Base-by-base conservation (phyloP, 306 rosid species). In the Sicyos edulis region DNA sequence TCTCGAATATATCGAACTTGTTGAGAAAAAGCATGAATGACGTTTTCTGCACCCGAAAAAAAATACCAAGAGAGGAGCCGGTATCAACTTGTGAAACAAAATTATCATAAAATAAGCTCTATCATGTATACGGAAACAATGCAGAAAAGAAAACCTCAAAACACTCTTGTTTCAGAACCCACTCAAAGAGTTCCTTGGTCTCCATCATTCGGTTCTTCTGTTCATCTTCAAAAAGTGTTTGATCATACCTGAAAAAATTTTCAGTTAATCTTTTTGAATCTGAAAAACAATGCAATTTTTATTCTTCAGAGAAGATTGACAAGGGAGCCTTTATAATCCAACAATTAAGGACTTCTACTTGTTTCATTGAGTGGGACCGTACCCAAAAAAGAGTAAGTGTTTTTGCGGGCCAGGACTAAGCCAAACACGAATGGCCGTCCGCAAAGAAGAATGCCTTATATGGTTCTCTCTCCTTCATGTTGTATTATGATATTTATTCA, bases 1-100 rank as follows among this genome's bases (percentile, higher is more conserved):
- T 91, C 92, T 95, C 99, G 22, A 95, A 91, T 80, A 95, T 86
- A 79, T 95, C 97, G 13, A 95, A 95, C 88, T 95, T 95, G 87
- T 95, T 95, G 57, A 95, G 82, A 77, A 95, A 95, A 77, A 95
- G 83, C 99, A 95, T 87, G 96, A 95, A 91, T 76, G 99, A 95
- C 29, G 99, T 95, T 81, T 91, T 95, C 99, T 95, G 91, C 67
- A 58, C 40, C 74, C 76, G 75, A 47, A 78, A 63, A 6, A 13
- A 17, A 21, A 15, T n/a, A n/a, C 72, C 34, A 67, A 32, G 12
- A 21, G 6, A 65, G 19, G 12, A 21, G 7, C 21, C 16, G 13
- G 9, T 49, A 68, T 68, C 55, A 45, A 67, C 42, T 24, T 22
- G 72, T 44, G 32, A 20, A 65, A 64, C 20, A 5, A 64, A 42